A percentile compares a stretch with the other conserved stretches of the same genome.
These are phyloP conservation scores for Alternaria angustiovoidea DNA, from an alignment of 2,329 filamentous ascomycete genomes.

Conservation along the genomic window DNA sequence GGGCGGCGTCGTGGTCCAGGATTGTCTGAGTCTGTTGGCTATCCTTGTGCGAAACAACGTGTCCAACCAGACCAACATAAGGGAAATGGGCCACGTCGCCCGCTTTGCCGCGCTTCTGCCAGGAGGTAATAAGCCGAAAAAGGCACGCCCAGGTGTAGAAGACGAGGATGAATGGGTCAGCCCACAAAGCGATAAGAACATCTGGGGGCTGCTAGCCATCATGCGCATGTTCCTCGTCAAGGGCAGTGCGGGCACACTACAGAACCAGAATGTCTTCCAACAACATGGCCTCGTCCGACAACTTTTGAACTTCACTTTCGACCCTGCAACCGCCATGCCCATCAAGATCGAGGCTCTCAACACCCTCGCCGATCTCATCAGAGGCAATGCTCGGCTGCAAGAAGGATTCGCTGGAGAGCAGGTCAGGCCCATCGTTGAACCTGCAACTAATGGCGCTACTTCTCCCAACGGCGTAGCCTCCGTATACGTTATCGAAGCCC, in stretches of 20 bases:
- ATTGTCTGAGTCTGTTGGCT: slow-evolving; percentile 88
- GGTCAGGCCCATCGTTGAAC: slow-evolving; percentile 69
- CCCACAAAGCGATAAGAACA: slow-evolving; percentile 83
- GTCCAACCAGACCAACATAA: slow-evolving; percentile 92
- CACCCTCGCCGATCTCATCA: slow-evolving; percentile 88
- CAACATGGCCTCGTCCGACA: slow-evolving; percentile 81
- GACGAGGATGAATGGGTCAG: slow-evolving; percentile 78
- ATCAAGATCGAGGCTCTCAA: slow-evolving; percentile 87
- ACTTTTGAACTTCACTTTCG: slow-evolving; percentile 84
- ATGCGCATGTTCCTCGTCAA: slow-evolving; percentile 83
- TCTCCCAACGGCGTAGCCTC: slow-evolving; percentile 62
- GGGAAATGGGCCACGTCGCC: slow-evolving; percentile 84
- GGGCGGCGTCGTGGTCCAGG: slow-evolving; percentile 87
- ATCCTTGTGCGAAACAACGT: slow-evolving; percentile 87
- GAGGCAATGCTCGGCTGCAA: slow-evolving; percentile 79
- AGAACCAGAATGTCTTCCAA: slow-evolving; percentile 88
- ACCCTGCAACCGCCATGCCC: slow-evolving; percentile 71
- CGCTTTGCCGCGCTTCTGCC: slow-evolving; percentile 74
- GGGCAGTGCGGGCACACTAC: slow-evolving; percentile 79
- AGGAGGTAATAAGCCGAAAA: slow-evolving; percentile 64
- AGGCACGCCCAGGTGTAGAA: slow-evolving; percentile 60
- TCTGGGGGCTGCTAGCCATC: slow-evolving; percentile 88
- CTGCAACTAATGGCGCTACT: slow-evolving; percentile 52
- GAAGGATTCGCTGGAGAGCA: slow-evolving; percentile 89
- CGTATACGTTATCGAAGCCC: slow-evolving; percentile 91